Base-by-base conservation (phyloP, 1,139 yeast genomes). In the Wickerhamiella pararugosa region DNA sequence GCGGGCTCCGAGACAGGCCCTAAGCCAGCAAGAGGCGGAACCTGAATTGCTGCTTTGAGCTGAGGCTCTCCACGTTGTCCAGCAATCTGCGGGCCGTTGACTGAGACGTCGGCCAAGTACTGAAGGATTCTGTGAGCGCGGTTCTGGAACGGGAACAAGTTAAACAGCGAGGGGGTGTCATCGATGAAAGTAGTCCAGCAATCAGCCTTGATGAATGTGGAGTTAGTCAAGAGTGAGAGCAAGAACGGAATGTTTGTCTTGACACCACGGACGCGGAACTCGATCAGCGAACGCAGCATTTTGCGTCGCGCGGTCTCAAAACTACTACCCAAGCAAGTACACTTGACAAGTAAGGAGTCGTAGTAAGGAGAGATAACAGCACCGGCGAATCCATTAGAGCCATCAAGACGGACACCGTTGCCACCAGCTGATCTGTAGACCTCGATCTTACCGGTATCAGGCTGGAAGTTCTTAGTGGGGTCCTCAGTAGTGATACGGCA, bases 381-480 rank as follows among this genome's bases (percentile, higher is more conserved):
- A 51, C 99, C 99, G n/a, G 96, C 94, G 64, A 86, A 90, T 6
- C 97, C 97, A 60, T 90, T 90, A 66, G 98, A 98, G 69, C 98
- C 99, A 61, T 90, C 99, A 53, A 90, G 72, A 67, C 99, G 79
- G 40, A 90, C 96, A 61, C 99, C 99, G 59, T 90, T 90, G 70
- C 99, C 99, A 67, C 99, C 99, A 33, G 98, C 84, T 32, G 97
- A 86, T 63, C 98, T 76, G 69, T 90, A 90, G 39, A 90, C 99
- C 64, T 90, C 99, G 53, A 90, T 81, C 65, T 90, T 86, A 60
- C 99, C 99, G 3, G 97, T 92, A 60, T 90, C 99, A 11, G 99
- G 99, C 64, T 83, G 96, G 76, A 90, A 90, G 61, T 79, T 83
- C 67, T 86, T 87, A 39, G 94, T 62, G 15, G 99, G 98, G 60